Evolutionary conservation across 768 basidiomycete species (phyloP).

Genomic region (Scleroderma bovista): DNA sequence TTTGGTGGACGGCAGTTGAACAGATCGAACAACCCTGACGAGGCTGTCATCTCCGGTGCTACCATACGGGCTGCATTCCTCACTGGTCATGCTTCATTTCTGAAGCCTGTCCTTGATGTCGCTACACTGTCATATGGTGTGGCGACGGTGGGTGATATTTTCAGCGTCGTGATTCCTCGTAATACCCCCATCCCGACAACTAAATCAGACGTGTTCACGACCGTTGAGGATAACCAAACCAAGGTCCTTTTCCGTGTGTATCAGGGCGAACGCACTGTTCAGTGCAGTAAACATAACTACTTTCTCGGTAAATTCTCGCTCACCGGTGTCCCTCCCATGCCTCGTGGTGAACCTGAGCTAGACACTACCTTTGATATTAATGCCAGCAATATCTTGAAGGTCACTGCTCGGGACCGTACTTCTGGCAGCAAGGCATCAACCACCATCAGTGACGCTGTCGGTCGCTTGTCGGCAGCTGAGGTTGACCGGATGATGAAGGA

Average conservation of each 20-base stretch:
- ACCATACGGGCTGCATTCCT: conserved; percentile 98
- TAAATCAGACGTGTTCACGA: conserved; percentile 98
- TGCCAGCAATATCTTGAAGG: conserved; percentile 98
- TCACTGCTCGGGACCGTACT: conserved; percentile 96
- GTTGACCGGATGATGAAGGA: conserved; percentile 99
- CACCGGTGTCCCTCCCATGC: conserved; percentile 98
- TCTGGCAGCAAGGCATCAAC: conserved; percentile 99
- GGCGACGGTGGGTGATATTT: conserved; percentile 99
- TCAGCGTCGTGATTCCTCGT: conserved; percentile 98
- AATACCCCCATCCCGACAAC: conserved; percentile 99
- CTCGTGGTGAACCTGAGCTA: conserved; percentile 97
- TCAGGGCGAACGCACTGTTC: conserved; percentile 98
- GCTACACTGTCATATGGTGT: conserved; percentile 98
- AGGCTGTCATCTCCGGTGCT: conserved; percentile 98
- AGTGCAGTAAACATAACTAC: conserved; percentile 99
- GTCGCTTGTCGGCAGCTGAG: conserved; percentile 94
- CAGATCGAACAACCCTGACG: conserved; percentile 99
- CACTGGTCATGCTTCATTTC: conserved; percentile 95
- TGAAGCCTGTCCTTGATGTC: conserved; percentile 99
- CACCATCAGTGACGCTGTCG: conserved; percentile 99
- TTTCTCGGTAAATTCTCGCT: conserved; percentile 99
- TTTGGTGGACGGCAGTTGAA: conserved; percentile 96
- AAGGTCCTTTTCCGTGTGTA: conserved; percentile 99
- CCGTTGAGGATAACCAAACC: conserved; percentile 99
- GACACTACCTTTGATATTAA: conserved; percentile 99